Evolutionary conservation across 139 green algal species (phyloP), one percentile per base, ranked within the genome.

Genomic region (Asterochloris erici): DNA sequence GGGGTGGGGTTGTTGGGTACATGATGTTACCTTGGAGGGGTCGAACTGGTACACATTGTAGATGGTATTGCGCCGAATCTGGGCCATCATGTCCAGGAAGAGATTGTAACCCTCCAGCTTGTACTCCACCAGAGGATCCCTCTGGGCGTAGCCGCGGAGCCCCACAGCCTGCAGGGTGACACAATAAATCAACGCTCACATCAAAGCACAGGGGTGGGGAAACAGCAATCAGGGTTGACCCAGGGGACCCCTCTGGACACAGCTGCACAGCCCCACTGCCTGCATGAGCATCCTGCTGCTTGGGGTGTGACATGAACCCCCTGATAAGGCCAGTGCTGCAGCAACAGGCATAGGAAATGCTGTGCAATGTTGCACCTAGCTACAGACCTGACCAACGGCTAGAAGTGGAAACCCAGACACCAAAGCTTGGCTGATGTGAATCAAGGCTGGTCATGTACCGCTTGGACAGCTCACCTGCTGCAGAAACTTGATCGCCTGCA

Each of bases 71-170:
- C 97, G 89, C 27, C 96, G 89, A 60, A 98, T 96, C 84, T 96
- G 87, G 24, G 92, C 93, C 90, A 92, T 94, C 92, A 98, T 95
- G 73, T 96, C 91, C 84, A 94, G 70, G 82, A 96, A 98, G 62
- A 97, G 91, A 78, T 95, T 90, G 86, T 96, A 98, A 0, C 94
- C 97, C 90, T 99, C 97, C 26, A 99, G 90, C 91, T 99, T 99
- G 92, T 98, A 99, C 93, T 99, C 97, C 12, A 93, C 97, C 38
- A 99, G 91, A 1, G 97, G 97, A 88, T 99, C 97, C 70, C 89
- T 90, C 85, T 97, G 84, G 12, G 89, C 93, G 73, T 95, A 96
- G 21, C 85, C 79, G 28, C 83, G 74, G 64, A 85, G 47, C 63
- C 81, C 75, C 69, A 79, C 81, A 63, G 74, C 70, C 81, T 83